A percentile compares a stretch with the other conserved stretches of the same genome.
Evolutionary conservation across 768 basidiomycete species (phyloP).

Genomic region (Boletus tomentosulus): DNA sequence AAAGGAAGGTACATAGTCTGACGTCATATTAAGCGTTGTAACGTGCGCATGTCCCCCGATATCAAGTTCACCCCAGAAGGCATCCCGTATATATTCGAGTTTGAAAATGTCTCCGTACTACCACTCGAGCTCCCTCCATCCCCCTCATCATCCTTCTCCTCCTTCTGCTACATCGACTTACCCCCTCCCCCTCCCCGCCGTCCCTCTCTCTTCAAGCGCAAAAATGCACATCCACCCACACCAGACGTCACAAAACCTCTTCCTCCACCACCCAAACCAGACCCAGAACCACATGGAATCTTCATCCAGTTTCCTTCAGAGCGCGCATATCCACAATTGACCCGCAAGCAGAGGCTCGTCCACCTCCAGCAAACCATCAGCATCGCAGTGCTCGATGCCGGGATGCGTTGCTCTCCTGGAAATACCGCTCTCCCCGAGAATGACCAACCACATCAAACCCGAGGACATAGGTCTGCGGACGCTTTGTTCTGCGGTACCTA

Average conservation of each 20-base stretch:
- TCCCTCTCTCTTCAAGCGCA: conserved; percentile 26
- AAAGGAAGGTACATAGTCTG: conserved; percentile 29
- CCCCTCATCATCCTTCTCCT: conserved; percentile 9
- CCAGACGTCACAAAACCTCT: conserved; percentile 15
- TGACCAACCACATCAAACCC: not conserved
- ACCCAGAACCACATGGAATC: conserved; percentile 15
- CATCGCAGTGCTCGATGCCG: conserved; percentile 36
- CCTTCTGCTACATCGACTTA: conserved; percentile 26
- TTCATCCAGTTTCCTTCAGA: conserved; percentile 20
- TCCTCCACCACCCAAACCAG: conserved; percentile 11
- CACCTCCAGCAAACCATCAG: conserved; percentile 35
- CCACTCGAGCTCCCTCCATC: conserved; percentile 6
- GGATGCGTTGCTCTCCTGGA: conserved; percentile 35
- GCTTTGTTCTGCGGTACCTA: conserved; percentile 42
- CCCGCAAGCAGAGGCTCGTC: conserved; percentile 21
- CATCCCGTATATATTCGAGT: conserved; percentile 28
- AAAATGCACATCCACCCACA: not conserved
- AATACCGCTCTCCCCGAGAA: conserved; percentile 1
- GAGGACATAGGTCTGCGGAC: conserved; percentile 18
- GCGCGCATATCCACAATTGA: conserved; percentile 1
- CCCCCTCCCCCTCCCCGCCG: conserved; percentile 6
- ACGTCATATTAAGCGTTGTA: conserved; percentile 20
- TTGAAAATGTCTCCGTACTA: conserved; percentile 24
- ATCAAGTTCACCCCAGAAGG: conserved; percentile 30
- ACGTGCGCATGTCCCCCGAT: not conserved